Percentiles rank a stretch among this genome's conserved stretches.
Evolutionary conservation across 352 stramenopile genomes (phyloP).

Genomic region (Phytophthora chlamydospora): DNA sequence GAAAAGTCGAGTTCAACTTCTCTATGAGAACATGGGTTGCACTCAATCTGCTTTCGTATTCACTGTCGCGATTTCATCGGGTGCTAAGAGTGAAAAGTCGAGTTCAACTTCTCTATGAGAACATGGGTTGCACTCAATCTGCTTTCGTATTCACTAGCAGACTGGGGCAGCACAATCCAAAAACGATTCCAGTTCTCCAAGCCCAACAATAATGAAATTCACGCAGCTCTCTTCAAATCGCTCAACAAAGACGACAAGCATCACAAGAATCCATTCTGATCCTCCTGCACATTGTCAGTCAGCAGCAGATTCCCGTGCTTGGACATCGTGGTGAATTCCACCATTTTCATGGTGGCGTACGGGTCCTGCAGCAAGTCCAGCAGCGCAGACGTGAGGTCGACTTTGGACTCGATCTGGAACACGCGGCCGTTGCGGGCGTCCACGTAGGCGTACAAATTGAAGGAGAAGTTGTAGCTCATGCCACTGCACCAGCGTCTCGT

Average conservation of each 20-base stretch:
- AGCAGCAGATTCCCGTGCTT: slow-evolving; percentile 42
- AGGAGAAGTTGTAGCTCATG: slow-evolving; percentile 47
- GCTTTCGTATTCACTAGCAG: no score
- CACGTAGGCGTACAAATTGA: slow-evolving; percentile 44
- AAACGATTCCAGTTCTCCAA: no score
- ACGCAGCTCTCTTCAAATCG: background rate
- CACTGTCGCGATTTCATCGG: no score
- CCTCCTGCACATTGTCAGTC: slow-evolving; percentile 35
- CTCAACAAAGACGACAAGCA: background rate
- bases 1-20: no score
- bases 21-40: no score
- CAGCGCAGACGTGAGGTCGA: slow-evolving; percentile 49
- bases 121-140: no score
- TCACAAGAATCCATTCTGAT: slow-evolving; percentile 40
- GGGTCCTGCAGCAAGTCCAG: slow-evolving; percentile 46
- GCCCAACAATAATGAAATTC: background rate
- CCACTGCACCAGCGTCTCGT: slow-evolving; percentile 50
- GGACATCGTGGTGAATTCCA: slow-evolving; percentile 43
- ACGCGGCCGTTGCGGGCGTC: slow-evolving; percentile 29
- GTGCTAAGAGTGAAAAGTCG: no score
- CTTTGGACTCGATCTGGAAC: slow-evolving; percentile 51
- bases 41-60: no score
- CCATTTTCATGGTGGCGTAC: slow-evolving; percentile 42
- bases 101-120: no score
- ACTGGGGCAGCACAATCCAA: no score